phyloP scores from a whole-genome alignment of 352 stramenopile species.

The Phytophthora idaei region DNA sequence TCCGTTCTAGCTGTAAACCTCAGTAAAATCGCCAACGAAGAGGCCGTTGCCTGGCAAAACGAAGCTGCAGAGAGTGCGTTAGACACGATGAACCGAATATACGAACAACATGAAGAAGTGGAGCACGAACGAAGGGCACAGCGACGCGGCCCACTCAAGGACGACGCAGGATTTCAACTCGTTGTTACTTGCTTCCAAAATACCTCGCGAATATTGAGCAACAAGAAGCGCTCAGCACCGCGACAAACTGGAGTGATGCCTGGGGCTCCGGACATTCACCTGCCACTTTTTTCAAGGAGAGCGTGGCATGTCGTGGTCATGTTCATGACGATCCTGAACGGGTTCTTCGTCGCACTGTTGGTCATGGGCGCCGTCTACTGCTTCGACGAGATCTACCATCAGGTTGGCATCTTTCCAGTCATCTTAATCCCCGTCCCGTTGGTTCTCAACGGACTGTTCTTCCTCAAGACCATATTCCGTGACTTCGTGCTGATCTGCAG shows the following conservation, averaged over 20 bases:
- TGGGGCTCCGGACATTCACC: conserved; percentile 12
- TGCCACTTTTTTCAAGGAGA: conserved; percentile 63
- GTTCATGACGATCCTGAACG: conserved; percentile 66
- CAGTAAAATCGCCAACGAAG: conserved; percentile 21
- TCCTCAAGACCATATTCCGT: conserved; percentile 63
- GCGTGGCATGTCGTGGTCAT: conserved; percentile 66
- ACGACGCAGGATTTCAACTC: conserved; percentile 26
- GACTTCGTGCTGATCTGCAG: conserved; percentile 63
- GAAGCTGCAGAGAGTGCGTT: conserved; percentile 29
- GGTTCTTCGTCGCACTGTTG: conserved; percentile 61
- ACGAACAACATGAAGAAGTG: conserved; percentile 29
- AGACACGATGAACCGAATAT: conserved; percentile 25
- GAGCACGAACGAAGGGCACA: conserved; percentile 12
- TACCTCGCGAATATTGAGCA: conserved; percentile 4
- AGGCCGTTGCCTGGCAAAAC: conserved; percentile 15
- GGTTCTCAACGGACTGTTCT: conserved; percentile 52
- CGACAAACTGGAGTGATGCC: conserved; percentile 10
- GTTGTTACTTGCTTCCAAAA: conserved; percentile 21
- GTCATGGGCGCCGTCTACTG: conserved; percentile 59
- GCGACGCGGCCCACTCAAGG: conserved; percentile 8
- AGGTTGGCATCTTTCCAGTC: conserved; percentile 27
- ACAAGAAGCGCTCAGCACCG: conserved; percentile 1
- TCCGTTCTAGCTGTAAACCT: conserved; percentile 12
- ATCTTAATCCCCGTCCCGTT: conserved; percentile 45
- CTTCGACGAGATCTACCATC: conserved; percentile 35